Evolutionary conservation across 2,329 filamentous ascomycete genomes (phyloP), one percentile per base, ranked within the genome.

Genomic region (Cryphonectria carpinicola): DNA sequence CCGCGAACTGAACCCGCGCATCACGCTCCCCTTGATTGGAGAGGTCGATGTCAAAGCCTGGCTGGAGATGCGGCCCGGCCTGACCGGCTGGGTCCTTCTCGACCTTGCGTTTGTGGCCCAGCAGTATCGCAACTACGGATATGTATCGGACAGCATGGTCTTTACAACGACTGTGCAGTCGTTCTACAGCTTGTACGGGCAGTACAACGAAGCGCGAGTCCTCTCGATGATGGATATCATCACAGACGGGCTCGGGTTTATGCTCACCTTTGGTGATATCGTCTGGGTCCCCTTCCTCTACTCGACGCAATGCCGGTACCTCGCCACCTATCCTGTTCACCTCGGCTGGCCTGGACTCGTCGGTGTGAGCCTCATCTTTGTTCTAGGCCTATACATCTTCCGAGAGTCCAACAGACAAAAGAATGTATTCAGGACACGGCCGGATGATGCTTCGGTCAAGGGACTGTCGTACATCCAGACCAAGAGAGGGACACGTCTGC

Each of bases 151-250:
- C 78, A 94, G 92, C 73, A 95, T 96, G 76, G 76, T 94, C 60
- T 87, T 95, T 72, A 89, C 94, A 75, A 91, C 92, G 5, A 78
- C 87, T n/a, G 91, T 93, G 70, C 94, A 97, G 80, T 84, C 87
- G 1, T 82, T 95, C 73, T 97, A 97, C 80, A 89, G 93, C 19
- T 82, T 97, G 49, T 94, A 97, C 78, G 89, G 90, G 4, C 88
- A 93, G 74, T 95, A 90, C 84, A 94, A 94, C 86, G 94, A 97
- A 79, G 86, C 92, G 0, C 91, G 93, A 1, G 92, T 97, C 72
- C 82, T 97, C 72, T 97, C 93, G 5, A 97, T 93, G 62, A 97
- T 97, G 84, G 94, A 97, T 78, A 91, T 97, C 73, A 96, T 91
- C 65, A 92, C 90, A 60, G 94, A 97, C 75, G 94, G 94, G 5